Evolutionary conservation across 495 filamentous ascomycete genomes (phyloP).

Genomic region (Melanomma pulvis-pyrius): DNA sequence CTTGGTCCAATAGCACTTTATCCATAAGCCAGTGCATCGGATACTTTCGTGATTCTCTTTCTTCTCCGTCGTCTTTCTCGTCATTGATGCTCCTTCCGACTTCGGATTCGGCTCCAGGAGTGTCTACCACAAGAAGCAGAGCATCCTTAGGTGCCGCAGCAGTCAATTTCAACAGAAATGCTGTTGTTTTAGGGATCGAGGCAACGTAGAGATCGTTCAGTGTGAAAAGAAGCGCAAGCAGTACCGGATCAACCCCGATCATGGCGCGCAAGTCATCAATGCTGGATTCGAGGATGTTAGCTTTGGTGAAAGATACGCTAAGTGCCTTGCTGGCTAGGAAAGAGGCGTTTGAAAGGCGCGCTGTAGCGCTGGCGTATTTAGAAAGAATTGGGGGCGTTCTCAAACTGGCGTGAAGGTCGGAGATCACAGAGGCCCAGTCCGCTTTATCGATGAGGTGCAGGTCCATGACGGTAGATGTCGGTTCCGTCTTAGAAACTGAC

Average conservation of each 20-base stretch:
- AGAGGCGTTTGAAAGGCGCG: background rate
- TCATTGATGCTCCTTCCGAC: background rate
- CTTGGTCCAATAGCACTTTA: background rate
- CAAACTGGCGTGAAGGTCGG: background rate
- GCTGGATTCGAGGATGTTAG: background rate
- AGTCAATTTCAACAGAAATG: background rate
- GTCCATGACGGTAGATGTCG: background rate
- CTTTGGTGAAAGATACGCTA: background rate
- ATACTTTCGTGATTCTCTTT: background rate
- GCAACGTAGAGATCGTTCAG: background rate
- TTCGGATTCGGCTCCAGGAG: background rate
- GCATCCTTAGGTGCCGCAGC: background rate
- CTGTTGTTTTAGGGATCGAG: background rate
- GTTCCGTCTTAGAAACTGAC: background rate
- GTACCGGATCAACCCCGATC: background rate
- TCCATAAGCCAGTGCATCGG: background rate
- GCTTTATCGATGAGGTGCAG: background rate
- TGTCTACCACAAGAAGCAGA: background rate
- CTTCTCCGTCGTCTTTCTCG: background rate
- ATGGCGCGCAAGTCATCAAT: background rate
- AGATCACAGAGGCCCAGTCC: background rate
- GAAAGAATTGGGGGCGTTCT: background rate
- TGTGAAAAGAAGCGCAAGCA: background rate
- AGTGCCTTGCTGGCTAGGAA: background rate
- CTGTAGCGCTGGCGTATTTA: background rate